phyloP scores from a whole-genome alignment of 169 alveolate genomes.

The Cyclospora cayetanensis region DNA sequence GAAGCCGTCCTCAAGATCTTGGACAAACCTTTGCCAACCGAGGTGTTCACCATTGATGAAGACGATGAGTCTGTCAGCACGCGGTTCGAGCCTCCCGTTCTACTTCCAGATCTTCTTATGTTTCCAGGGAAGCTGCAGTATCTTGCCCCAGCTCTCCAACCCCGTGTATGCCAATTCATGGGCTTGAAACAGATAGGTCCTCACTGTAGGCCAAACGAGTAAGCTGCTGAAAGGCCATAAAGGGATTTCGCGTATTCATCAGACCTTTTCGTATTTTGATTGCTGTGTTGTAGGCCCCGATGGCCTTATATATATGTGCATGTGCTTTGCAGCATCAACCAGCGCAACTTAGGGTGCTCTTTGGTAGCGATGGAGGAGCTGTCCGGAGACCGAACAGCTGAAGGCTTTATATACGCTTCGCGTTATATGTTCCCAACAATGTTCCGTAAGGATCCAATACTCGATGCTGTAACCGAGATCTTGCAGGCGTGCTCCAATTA shows the following conservation, averaged over 20 bases:
- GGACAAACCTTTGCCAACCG: constrained; percentile 3
- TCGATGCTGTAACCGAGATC: constrained; percentile 75
- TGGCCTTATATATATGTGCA: neutral
- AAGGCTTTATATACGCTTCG: constrained; percentile 79
- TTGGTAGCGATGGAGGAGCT: constrained; percentile 72
- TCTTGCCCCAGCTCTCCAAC: constrained; percentile 50
- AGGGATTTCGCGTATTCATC: neutral
- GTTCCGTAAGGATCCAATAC: constrained; percentile 76
- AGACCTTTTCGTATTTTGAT: neutral
- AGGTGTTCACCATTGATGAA: constrained; percentile 42
- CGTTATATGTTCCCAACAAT: constrained; percentile 79
- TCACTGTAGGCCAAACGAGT: constrained; percentile 30
- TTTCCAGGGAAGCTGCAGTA: constrained; percentile 24
- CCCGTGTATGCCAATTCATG: constrained; percentile 70
- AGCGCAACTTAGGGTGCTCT: constrained; percentile 68
- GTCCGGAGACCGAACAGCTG: constrained; percentile 78
- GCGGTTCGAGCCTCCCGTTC: constrained; percentile 38
- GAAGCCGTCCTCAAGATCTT: constrained; percentile 1
- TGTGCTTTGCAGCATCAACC: constrained; percentile 54
- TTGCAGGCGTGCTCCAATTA: constrained; percentile 64
- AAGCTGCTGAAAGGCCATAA: neutral
- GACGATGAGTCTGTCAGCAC: constrained; percentile 21
- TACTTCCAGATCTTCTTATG: constrained; percentile 5
- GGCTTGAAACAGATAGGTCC: constrained; percentile 59
- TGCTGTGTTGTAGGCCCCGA: neutral